Percentiles rank a stretch among this genome's conserved stretches.
These are phyloP conservation scores for Aspergillus niger DNA, from an alignment of 2,329 filamentous ascomycete genomes.

Conservation along the genomic window DNA sequence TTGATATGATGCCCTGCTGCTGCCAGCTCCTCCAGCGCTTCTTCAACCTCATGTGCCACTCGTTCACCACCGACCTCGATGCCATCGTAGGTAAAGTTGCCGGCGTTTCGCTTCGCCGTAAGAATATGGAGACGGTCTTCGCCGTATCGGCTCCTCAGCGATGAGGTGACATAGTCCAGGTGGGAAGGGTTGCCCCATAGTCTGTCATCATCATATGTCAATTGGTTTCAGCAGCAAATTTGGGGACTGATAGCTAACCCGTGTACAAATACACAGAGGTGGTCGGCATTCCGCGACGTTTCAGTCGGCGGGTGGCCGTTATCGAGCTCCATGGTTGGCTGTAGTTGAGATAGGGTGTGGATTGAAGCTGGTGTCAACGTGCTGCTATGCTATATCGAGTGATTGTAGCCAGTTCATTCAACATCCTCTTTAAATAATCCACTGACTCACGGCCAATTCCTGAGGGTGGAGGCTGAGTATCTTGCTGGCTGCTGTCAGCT, in stretches of 20 bases:
- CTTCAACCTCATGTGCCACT: conserved; percentile 64
- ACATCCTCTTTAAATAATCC: background rate
- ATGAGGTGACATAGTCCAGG: conserved; percentile 56
- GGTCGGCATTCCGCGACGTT: conserved; percentile 42
- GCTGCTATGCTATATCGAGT: background rate
- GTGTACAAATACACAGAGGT: conserved; percentile 64
- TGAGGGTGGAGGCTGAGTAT: background rate
- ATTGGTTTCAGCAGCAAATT: background rate
- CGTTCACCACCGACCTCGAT: conserved; percentile 70
- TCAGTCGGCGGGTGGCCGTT: conserved; percentile 3
- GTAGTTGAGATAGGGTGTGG: background rate
- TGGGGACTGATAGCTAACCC: conserved; percentile 47
- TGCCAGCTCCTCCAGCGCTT: conserved; percentile 56
- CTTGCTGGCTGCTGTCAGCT: conserved; percentile 1
- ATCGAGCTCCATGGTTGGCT: conserved; percentile 12
- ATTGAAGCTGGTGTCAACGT: background rate
- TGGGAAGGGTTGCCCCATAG: conserved; percentile 65
- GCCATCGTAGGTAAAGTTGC: conserved; percentile 65
- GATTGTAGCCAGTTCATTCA: background rate
- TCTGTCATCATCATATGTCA: conserved; percentile 33
- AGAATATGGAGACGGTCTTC: conserved; percentile 59
- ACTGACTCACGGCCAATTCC: background rate
- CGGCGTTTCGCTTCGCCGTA: conserved; percentile 57
- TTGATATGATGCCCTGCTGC: conserved; percentile 68
- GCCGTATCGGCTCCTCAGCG: conserved; percentile 53